Base-by-base conservation (phyloP, 192 early-diverging fungal species). In the Dissophora globulifera region DNA sequence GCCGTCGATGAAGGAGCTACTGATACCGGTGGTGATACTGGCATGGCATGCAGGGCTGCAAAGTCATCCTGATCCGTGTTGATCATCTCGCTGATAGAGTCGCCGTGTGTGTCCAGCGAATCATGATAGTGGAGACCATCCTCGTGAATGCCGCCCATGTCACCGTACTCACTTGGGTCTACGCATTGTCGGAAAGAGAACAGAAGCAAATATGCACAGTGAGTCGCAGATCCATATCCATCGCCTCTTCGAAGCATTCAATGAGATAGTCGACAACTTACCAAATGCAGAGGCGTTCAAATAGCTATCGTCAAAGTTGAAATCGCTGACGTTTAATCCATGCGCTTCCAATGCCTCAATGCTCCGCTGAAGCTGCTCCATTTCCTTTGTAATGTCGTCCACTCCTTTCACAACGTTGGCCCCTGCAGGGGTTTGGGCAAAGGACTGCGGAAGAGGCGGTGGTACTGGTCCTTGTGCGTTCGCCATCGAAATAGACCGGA, bases 271-370 rank as follows among this genome's bases (percentile, higher is more conserved):
- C 7, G 7, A 38, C 15, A 25, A 29, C 62, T 19, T 60, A 75
- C 70, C 70, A 53, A 59, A 75, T 1, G 27, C 30, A 13, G 40
- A 20, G 1, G 54, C 4, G 29, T 75, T 48, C 31, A 75, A 25
- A 50, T 75, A 75, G 23, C 29, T 35, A 25, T 62, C 40, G 25
- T 66, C 58, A 67, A 76, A 76, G 41, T 66, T 66, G 22, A 75
- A 75, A 13, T 65, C 62, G 17, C 66, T 41, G 19, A 66, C 57
- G 30, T 75, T 50, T 35, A 76, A 26, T 13, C 72, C 72, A 27
- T 76, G 72, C 4, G 64, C 57, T 33, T 67, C 61, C 45, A 76
- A 33, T 0, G 72, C 62, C 46, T 76, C 72, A 13, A 76, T 76
- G 23, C 64, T 76, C 49, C 38, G 33, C 33, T 76, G 72, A 25